A percentile compares a stretch with the other conserved stretches of the same genome.
These are phyloP conservation scores for Phanerochaete carnosa DNA, from an alignment of 768 basidiomycete genomes.

Conservation along the genomic window DNA sequence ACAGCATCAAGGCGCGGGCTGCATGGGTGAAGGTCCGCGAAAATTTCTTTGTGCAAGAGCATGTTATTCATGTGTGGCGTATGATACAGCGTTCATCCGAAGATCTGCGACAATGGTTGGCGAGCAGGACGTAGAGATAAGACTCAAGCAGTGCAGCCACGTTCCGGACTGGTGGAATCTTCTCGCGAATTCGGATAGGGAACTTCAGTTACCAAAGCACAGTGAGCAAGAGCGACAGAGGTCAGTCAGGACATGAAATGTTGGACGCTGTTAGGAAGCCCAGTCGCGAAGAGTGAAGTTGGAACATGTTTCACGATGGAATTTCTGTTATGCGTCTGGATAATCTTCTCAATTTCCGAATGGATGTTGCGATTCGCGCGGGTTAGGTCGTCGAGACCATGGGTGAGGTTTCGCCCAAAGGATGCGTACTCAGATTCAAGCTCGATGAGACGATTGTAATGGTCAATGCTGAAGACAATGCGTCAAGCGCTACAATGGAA, in stretches of 20 bases:
- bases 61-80: neutral
- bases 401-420: constrained; percentile 6
- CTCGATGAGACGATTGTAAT: constrained; percentile 13
- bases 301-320: constrained; percentile 9
- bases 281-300: neutral
- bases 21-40: constrained; percentile 58
- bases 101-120: constrained; percentile 57
- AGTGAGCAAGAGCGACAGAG: neutral
- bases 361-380: neutral
- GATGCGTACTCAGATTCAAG: constrained; percentile 15
- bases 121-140: constrained; percentile 25
- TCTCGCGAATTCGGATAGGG: neutral
- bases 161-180: neutral
- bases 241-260: neutral
- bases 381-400: constrained; percentile 6
- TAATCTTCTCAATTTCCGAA: constrained; percentile 4
- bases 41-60: neutral
- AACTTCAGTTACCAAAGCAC: neutral
- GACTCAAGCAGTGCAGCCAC: neutral
- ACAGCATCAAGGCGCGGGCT: constrained; percentile 57
- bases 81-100: constrained; percentile 48
- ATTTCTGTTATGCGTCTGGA: constrained; percentile 3
- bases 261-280: constrained; percentile 1
- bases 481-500: neutral
- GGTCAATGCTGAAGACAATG: constrained; percentile 3